Base-by-base conservation (phyloP, 2,329 filamentous ascomycete species). In the Exophiala calicioides region DNA sequence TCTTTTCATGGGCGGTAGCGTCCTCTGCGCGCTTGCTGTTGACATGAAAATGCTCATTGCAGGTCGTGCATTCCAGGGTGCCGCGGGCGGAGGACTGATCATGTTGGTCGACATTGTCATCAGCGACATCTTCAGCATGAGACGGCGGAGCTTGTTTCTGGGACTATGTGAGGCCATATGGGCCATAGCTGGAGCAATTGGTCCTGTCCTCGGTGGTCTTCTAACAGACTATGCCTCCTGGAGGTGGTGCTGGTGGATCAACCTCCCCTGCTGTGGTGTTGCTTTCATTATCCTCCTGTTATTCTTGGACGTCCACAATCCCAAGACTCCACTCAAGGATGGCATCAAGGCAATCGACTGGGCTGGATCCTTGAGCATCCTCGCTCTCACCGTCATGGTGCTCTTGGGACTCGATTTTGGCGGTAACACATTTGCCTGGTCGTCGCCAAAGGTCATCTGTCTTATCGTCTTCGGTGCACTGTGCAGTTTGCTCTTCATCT, bases 361-460 rank as follows among this genome's bases (percentile, higher is more conserved):
- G 80, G 54, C 78, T 3, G 80, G 81, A 9, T 75, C 73, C 0
- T 55, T 82, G 18, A 68, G 75, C 19, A 80, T 93, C 62, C 78
- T 90, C 16, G 86, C 85, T 27, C 88, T 84, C 19, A 90, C 87
- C 0, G 73, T 93, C 15, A 91, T 94, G 86, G 76, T 94, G 55
- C 79, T 95, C 3, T 81, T 95, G 30, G 90, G 88, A 0, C 78
- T 95, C 8, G 85, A 94, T 62, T n/a, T 27, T 51, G 90, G 89
- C 45, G 89, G 88, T 35, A 79, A 88, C 42, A 74, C 75, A 15
- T 80, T 79, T 53, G 84, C 89, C 1, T 94, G 88, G 89, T 68
- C 69, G 40, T 90, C 86, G 0, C 74, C 85, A 2, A 82, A 79
- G 0, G 85, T 90, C 21, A 76, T 94, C 58, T 90, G 86, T 59